phyloP scores from a whole-genome alignment of 495 filamentous ascomycete species.

The Diplogelasinospora grovesii region DNA sequence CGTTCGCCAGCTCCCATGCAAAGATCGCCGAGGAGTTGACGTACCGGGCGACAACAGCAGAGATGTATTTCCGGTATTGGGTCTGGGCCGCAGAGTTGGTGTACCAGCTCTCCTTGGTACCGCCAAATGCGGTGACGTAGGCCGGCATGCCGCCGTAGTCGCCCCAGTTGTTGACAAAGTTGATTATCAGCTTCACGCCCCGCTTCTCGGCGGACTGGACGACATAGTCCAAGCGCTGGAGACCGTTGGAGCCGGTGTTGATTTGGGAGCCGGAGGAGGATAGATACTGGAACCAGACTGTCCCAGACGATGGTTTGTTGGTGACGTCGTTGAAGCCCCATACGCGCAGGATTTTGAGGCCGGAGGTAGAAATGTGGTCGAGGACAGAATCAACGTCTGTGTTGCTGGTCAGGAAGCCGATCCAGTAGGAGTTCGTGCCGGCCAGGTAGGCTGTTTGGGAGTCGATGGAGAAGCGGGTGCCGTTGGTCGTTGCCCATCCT shows the following conservation, averaged over 20 bases:
- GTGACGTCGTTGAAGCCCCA: constrained; percentile 66
- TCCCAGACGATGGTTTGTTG: constrained; percentile 34
- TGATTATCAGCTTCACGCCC: constrained; percentile 48
- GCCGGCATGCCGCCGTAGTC: constrained; percentile 63
- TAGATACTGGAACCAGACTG: constrained; percentile 56
- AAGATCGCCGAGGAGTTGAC: constrained; percentile 51
- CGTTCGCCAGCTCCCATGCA: constrained; percentile 67
- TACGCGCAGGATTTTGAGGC: constrained; percentile 61
- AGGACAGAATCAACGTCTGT: constrained; percentile 57
- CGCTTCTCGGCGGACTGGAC: constrained; percentile 47
- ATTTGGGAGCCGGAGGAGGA: constrained; percentile 48
- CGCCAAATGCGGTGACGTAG: constrained; percentile 59
- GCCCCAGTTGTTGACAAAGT: constrained; percentile 53
- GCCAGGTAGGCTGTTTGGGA: constrained; percentile 56
- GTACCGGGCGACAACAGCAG: constrained; percentile 56
- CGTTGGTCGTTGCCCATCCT: constrained; percentile 13
- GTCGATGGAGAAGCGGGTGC: constrained; percentile 50
- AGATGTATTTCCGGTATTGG: constrained; percentile 57
- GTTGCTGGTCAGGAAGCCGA: constrained; percentile 58
- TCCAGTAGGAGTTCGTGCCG: constrained; percentile 72
- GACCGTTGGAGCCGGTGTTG: constrained; percentile 60
- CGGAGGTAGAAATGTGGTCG: constrained; percentile 42
- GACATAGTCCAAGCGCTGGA: constrained; percentile 57
- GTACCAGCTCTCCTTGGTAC: constrained; percentile 49
- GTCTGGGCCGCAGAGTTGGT: constrained; percentile 47